Conservation (phyloP, 2,329 filamentous ascomycete genomes). For the Fusarium sp. region DNA sequence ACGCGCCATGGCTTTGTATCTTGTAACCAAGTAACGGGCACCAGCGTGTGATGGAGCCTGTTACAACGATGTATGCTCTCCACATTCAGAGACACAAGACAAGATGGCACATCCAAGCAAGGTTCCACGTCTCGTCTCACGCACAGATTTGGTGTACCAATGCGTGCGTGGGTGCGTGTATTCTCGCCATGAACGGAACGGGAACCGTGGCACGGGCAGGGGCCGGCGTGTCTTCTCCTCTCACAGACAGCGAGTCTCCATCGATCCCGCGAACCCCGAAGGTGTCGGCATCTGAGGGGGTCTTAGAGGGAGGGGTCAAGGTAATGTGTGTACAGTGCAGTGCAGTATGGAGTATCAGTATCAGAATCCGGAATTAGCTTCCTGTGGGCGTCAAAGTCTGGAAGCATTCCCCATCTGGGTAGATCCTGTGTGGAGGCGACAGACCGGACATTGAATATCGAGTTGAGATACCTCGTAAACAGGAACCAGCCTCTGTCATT, state of each 20-base stretch:
- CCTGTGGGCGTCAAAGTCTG: slow-evolving; percentile 23
- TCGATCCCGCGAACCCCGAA: slow-evolving; percentile 49
- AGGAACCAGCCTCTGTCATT: background rate
- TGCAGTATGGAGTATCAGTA: slow-evolving; percentile 19
- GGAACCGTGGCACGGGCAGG: slow-evolving; percentile 36
- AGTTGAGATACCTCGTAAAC: background rate
- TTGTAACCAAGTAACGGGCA: slow-evolving; percentile 30
- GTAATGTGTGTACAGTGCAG: background rate
- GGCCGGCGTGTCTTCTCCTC: slow-evolving; percentile 19
- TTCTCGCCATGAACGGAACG: slow-evolving; percentile 34
- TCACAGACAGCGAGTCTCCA: slow-evolving; percentile 45
- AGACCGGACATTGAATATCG: slow-evolving; percentile 20
- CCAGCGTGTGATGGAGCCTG: slow-evolving; percentile 27
- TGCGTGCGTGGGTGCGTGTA: slow-evolving; percentile 9
- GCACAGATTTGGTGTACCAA: slow-evolving; percentile 1
- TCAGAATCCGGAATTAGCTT: background rate
- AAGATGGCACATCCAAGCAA: slow-evolving; percentile 24
- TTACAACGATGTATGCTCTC: slow-evolving; percentile 24
- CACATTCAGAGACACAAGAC: slow-evolving; percentile 9
- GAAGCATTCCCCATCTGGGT: slow-evolving; percentile 22
- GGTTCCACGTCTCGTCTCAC: slow-evolving; percentile 45
- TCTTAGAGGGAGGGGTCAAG: background rate
- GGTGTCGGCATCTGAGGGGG: slow-evolving; percentile 41
- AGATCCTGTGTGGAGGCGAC: slow-evolving; percentile 3
- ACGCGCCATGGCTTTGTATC: slow-evolving; percentile 31